Conservation (phyloP, 169 alveolate species). For the Plasmodium vivax region DNA sequence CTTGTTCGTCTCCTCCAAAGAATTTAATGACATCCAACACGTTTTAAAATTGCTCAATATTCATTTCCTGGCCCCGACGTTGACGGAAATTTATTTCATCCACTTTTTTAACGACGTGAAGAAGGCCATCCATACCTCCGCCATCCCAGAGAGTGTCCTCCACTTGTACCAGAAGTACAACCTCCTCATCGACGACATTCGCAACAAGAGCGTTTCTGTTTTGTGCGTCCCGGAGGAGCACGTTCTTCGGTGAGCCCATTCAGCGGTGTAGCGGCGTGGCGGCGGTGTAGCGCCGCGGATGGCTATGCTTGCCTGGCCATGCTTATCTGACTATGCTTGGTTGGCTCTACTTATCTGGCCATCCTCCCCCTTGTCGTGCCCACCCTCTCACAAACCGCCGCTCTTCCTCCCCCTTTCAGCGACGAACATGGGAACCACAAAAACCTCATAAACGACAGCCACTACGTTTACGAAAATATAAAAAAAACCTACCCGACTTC, state of each 20-base stretch:
- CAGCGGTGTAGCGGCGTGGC: not conserved
- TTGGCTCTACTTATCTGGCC: not conserved
- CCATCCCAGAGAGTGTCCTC: slow-evolving; percentile 47
- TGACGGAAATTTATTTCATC: slow-evolving; percentile 70
- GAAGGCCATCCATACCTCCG: slow-evolving; percentile 2
- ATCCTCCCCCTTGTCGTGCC: not conserved
- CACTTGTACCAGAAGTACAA: slow-evolving; percentile 52
- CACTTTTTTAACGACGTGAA: slow-evolving; percentile 67
- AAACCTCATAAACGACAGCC: slow-evolving; percentile 52
- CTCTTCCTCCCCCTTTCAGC: slow-evolving; percentile 7
- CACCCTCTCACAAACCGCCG: not conserved
- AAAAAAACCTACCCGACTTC: slow-evolving; percentile 72
- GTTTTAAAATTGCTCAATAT: slow-evolving; percentile 60
- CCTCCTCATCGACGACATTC: slow-evolving; percentile 56
- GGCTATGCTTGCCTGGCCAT: no score
- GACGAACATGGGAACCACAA: slow-evolving; percentile 21
- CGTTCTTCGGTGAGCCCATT: slow-evolving; percentile 65
- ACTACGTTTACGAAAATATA: slow-evolving; percentile 66
- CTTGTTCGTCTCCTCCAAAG: slow-evolving; percentile 45
- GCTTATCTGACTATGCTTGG: no score
- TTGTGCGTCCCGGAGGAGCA: slow-evolving; percentile 69
- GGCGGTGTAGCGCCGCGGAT: not conserved
- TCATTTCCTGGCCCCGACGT: slow-evolving; percentile 63
- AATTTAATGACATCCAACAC: slow-evolving; percentile 19
- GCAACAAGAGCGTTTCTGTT: slow-evolving; percentile 30